phyloP scores from a whole-genome alignment of 305 asterid genomes.

The Withania somnifera region DNA sequence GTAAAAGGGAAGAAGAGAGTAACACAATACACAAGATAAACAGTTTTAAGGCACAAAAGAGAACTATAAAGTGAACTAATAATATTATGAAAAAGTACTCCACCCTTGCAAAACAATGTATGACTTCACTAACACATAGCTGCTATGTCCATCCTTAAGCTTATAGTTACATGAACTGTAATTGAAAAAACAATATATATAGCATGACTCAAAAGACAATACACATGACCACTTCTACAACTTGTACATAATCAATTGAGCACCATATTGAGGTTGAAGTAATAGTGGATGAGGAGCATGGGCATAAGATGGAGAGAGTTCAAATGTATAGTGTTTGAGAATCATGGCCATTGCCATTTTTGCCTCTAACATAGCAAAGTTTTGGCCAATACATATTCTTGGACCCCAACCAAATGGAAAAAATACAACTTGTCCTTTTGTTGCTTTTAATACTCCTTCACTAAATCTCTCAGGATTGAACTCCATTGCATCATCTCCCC shows the following conservation, averaged over 20 bases:
- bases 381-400: constrained; percentile 12
- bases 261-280: constrained; percentile 58
- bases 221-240: neutral
- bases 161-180: neutral
- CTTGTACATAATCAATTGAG: constrained; percentile 23
- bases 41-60: neutral
- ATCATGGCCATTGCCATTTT: constrained; percentile 5
- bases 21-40: neutral
- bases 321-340: neutral
- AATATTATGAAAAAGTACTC: neutral
- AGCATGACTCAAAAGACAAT: neutral
- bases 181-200: neutral
- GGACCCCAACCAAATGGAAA: constrained; percentile 54
- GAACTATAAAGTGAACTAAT: neutral
- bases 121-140: neutral
- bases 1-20: neutral
- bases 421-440: constrained; percentile 18
- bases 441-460: constrained; percentile 38
- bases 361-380: constrained; percentile 3
- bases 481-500: constrained; percentile 58
- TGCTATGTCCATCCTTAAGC: neutral
- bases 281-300: constrained; percentile 9
- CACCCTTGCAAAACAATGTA: neutral
- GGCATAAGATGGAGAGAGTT: constrained; percentile 5
- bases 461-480: constrained; percentile 53